Conservation (phyloP, 768 basidiomycete species). For the Piloderma croceum region DNA sequence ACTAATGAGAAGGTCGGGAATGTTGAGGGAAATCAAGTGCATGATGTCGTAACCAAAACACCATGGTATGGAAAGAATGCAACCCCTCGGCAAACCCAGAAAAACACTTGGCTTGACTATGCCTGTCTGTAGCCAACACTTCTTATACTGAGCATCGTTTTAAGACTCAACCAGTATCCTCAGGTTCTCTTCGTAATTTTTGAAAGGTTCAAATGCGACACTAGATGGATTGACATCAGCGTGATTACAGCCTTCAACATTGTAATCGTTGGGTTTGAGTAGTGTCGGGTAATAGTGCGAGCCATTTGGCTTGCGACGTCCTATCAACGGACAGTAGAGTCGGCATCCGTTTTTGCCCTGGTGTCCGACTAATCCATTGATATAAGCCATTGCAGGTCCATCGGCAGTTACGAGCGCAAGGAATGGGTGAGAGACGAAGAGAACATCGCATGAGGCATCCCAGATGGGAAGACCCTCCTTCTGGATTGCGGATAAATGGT, state of each 20-base stretch:
- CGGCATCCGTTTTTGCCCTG: conserved; percentile 30
- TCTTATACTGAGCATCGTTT: conserved; percentile 3
- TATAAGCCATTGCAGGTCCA: conserved; percentile 18
- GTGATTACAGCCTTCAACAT: conserved; percentile 16
- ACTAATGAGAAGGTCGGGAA: conserved; percentile 15
- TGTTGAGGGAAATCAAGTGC: conserved; percentile 26
- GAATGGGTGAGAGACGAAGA: conserved; percentile 15
- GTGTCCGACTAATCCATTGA: conserved; percentile 33
- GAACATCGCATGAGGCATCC: conserved; percentile 17
- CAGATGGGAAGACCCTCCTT: conserved; percentile 28
- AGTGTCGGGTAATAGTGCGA: conserved; percentile 30
- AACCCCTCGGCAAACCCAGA: conserved; percentile 12
- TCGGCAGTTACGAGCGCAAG: conserved; percentile 23
- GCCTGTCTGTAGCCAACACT: neutral
- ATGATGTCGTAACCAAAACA: conserved; percentile 27
- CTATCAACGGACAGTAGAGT: conserved; percentile 24
- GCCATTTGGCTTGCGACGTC: conserved; percentile 21
- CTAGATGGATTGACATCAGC: conserved; percentile 17
- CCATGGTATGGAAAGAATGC: conserved; percentile 18
- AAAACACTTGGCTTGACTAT: neutral
- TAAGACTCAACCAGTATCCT: neutral
- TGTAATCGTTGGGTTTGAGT: conserved; percentile 24
- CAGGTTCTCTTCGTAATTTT: neutral
- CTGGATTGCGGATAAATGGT: conserved; percentile 29
- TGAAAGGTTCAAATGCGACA: conserved; percentile 2